Evolutionary conservation across 179 eudicot genomes (phyloP).

Genomic region (Nepenthes alata): DNA sequence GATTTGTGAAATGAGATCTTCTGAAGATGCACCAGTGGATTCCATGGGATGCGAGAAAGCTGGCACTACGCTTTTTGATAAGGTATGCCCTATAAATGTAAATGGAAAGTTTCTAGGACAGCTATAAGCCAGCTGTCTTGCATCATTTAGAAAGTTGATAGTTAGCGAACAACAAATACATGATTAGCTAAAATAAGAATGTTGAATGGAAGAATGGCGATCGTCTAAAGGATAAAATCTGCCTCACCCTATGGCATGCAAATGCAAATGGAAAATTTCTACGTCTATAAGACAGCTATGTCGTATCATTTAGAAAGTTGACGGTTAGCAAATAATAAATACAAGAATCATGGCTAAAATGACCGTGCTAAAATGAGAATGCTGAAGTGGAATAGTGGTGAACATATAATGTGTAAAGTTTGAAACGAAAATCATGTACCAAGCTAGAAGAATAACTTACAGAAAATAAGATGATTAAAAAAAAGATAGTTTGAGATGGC

Average conservation of each 20-base stretch:
- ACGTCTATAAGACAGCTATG: neutral
- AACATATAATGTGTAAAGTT: too few species aligned
- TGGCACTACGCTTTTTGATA: conserved; percentile 67
- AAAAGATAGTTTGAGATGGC: too few species aligned
- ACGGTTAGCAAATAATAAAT: neutral
- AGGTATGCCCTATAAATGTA: conserved; percentile 25
- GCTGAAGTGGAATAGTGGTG: too few species aligned
- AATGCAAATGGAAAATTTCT: neutral
- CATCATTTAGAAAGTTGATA: neutral
- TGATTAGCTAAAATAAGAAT: too few species aligned
- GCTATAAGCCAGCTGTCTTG: neutral
- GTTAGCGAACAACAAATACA: neutral
- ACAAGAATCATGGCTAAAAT: too few species aligned
- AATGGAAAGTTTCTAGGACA: neutral
- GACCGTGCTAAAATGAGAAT: too few species aligned
- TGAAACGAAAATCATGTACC: too few species aligned
- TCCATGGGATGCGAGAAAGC: conserved; percentile 93
- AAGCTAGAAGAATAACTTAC: too few species aligned
- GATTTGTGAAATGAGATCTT: conserved; percentile 69
- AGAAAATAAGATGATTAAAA: too few species aligned
- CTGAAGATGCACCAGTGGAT: conserved; percentile 84
- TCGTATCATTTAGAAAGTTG: neutral
- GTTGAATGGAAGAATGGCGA: too few species aligned
- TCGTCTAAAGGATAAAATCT: too few species aligned
- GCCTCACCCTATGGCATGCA: conserved; percentile 1